Evolutionary conservation across 805 yeast species (phyloP).

Genomic region (Cyberlindnera petersonii): DNA sequence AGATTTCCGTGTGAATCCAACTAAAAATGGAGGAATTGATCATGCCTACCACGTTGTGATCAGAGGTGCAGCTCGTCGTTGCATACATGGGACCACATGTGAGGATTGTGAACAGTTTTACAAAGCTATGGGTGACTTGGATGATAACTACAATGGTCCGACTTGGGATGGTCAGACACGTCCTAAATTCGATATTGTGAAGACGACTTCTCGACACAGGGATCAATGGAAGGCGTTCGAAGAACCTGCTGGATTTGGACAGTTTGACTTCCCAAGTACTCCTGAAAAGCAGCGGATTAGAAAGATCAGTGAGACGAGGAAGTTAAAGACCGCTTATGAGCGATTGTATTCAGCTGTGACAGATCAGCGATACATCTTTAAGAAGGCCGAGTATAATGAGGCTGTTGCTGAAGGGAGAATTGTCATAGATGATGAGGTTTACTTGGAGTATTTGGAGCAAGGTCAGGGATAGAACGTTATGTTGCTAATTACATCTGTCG

Average conservation of each 20-base stretch:
- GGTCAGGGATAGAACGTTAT: constrained; percentile 2
- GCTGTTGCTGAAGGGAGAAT: constrained; percentile 32
- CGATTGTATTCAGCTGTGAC: constrained; percentile 43
- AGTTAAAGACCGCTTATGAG: constrained; percentile 37
- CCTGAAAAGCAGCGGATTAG: constrained; percentile 44
- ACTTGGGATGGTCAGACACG: constrained; percentile 23
- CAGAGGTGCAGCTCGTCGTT: constrained; percentile 31
- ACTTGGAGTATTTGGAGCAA: constrained; percentile 15
- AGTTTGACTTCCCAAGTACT: constrained; percentile 56
- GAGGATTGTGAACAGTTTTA: constrained; percentile 32
- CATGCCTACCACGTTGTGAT: constrained; percentile 34
- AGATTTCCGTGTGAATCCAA: constrained; percentile 37
- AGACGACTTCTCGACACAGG: constrained; percentile 24
- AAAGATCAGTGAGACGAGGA: constrained; percentile 31
- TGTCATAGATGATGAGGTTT: constrained; percentile 28
- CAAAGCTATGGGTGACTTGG: constrained; percentile 27
- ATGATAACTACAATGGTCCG: constrained; percentile 25
- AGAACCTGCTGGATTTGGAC: constrained; percentile 57
- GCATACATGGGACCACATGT: constrained; percentile 36
- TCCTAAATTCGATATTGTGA: constrained; percentile 20
- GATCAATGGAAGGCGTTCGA: constrained; percentile 33
- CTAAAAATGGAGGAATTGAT: constrained; percentile 24
- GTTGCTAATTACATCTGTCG: too few relatives aligned
- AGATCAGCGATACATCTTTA: constrained; percentile 43
- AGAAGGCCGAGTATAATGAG: constrained; percentile 36